These are phyloP conservation scores for Collybia nuda DNA, from an alignment of 768 basidiomycete genomes.

Conservation along the genomic window DNA sequence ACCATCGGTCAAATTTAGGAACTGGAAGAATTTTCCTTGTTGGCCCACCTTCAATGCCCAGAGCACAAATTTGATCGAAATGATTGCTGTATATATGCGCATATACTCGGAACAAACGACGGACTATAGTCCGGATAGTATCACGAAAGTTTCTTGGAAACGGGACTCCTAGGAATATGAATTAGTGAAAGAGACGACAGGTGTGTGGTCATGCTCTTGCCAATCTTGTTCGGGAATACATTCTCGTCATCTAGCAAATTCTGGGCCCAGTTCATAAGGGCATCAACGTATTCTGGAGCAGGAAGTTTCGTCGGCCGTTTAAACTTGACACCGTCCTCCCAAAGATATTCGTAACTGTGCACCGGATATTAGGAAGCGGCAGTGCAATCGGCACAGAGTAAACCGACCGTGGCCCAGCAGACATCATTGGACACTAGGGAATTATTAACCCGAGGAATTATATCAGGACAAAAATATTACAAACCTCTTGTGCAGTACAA, in stretches of 20 bases:
- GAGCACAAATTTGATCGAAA: slow-evolving; percentile 97
- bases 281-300: slow-evolving; percentile 95
- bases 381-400: background rate
- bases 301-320: slow-evolving; percentile 92
- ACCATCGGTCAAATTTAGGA: too few relatives aligned
- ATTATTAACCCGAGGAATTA: background rate
- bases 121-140: slow-evolving; percentile 87
- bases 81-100: slow-evolving; percentile 99
- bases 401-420: slow-evolving; percentile 85
- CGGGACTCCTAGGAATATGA: slow-evolving; percentile 62
- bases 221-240: slow-evolving; percentile 94
- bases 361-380: background rate
- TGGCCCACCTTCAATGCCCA: slow-evolving; percentile 90
- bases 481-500: slow-evolving; percentile 89
- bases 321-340: slow-evolving; percentile 89
- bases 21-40: too few relatives aligned
- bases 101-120: slow-evolving; percentile 94
- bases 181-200: background rate
- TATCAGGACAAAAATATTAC: background rate
- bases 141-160: slow-evolving; percentile 90
- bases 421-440: slow-evolving; percentile 90
- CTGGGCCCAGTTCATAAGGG: slow-evolving; percentile 99
- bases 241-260: slow-evolving; percentile 87
- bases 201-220: slow-evolving; percentile 35
- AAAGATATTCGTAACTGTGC: slow-evolving; percentile 86